Conservation (phyloP, 2,329 filamentous ascomycete genomes). For the Lachnellula cervina region DNA sequence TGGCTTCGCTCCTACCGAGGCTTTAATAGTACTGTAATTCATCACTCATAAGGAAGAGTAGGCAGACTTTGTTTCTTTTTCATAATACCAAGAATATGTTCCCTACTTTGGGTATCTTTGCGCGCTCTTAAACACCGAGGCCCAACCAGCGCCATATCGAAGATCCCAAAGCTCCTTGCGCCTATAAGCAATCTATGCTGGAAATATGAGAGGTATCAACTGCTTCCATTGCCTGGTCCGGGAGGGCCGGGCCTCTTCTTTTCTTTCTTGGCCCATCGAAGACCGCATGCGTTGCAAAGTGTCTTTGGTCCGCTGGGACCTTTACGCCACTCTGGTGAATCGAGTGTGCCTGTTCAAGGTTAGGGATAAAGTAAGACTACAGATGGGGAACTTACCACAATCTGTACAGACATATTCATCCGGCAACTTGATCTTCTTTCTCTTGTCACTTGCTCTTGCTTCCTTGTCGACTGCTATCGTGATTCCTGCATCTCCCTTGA, state of each 20-base stretch:
- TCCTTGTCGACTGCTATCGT: slow-evolving; percentile 79
- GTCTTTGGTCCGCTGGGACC: slow-evolving; percentile 91
- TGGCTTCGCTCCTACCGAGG: background rate
- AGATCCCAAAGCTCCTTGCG: slow-evolving; percentile 1
- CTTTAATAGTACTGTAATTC: background rate
- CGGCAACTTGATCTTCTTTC: slow-evolving; percentile 74
- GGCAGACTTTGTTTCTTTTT: background rate
- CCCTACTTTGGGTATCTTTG: background rate
- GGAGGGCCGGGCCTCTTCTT: slow-evolving; percentile 52
- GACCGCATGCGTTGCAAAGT: slow-evolving; percentile 88
- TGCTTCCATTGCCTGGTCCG: slow-evolving; percentile 1
- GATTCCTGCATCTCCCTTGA: slow-evolving; percentile 82
- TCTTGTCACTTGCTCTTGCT: slow-evolving; percentile 67
- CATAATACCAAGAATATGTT: background rate
- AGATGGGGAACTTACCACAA: slow-evolving; percentile 57
- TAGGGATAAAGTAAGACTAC: background rate
- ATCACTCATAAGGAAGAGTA: too few relatives aligned
- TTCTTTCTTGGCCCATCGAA: slow-evolving; percentile 73
- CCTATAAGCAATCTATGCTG: background rate
- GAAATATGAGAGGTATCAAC: background rate
- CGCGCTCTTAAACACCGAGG: slow-evolving; percentile 4
- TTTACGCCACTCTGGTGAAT: slow-evolving; percentile 95
- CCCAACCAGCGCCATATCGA: slow-evolving; percentile 5
- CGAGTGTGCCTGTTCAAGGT: slow-evolving; percentile 58
- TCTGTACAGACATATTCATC: slow-evolving; percentile 95